These are phyloP conservation scores for Phyllosticta ampelicida DNA, from an alignment of 2,329 filamentous ascomycete genomes.

Conservation along the genomic window DNA sequence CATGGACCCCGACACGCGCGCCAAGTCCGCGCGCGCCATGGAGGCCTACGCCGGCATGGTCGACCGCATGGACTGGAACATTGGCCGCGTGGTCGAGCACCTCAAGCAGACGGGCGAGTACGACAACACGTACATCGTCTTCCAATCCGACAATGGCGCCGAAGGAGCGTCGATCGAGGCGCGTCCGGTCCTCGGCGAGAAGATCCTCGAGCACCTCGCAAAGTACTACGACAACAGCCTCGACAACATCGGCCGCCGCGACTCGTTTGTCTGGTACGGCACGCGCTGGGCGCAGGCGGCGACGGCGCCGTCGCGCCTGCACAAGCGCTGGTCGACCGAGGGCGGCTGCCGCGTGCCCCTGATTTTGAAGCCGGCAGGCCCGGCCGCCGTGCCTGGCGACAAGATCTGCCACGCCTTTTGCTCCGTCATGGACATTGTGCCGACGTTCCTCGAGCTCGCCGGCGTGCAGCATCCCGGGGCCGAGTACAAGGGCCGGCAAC, in stretches of 20 bases:
- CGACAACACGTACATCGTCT: constrained; percentile 53
- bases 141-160: constrained; percentile 54
- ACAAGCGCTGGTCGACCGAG: constrained; percentile 36
- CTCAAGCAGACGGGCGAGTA: constrained; percentile 45
- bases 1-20: constrained; percentile 35
- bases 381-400: constrained; percentile 12
- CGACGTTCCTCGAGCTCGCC: constrained; percentile 38
- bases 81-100: constrained; percentile 48
- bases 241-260: constrained; percentile 47
- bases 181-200: constrained; percentile 44
- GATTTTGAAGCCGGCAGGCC: constrained; percentile 29
- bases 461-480: constrained; percentile 43
- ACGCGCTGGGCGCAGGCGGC: constrained; percentile 45
- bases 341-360: constrained; percentile 45
- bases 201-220: constrained; percentile 43
- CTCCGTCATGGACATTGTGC: constrained; percentile 32
- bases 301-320: constrained; percentile 39
- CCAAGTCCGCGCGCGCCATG: constrained; percentile 44
- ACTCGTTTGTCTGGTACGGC: constrained; percentile 52
- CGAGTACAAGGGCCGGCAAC: constrained; percentile 34
- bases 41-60: constrained; percentile 56
- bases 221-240: constrained; percentile 49
- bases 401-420: constrained; percentile 42
- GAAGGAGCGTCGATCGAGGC: constrained; percentile 50
- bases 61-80: constrained; percentile 48